phyloP scores from a whole-genome alignment of 345 rosid species.

The Capsella bursapastoris region DNA sequence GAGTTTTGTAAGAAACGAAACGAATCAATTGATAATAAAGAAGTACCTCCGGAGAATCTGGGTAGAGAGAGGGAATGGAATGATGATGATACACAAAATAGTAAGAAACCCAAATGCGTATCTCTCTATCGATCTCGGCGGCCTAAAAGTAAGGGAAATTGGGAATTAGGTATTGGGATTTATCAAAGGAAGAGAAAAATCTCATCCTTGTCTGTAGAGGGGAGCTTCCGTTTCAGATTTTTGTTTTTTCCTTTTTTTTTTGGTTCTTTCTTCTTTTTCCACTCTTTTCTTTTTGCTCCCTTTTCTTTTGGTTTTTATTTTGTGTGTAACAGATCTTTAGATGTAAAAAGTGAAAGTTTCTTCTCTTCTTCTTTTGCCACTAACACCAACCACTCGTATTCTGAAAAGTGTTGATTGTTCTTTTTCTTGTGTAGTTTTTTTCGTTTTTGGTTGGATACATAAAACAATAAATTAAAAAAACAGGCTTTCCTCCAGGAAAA shows the following conservation, averaged over 20 bases:
- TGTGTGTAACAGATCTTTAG: conserved; percentile 4
- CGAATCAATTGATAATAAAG: neutral
- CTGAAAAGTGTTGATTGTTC: conserved; percentile 30
- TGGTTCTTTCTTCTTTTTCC: neutral
- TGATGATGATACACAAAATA: conserved; percentile 14
- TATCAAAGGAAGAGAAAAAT: conserved; percentile 35
- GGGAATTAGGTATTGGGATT: conserved; percentile 37
- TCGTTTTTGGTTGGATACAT: neutral
- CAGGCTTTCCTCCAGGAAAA: too few relatives aligned
- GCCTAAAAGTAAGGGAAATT: conserved; percentile 24
- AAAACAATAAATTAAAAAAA: too few relatives aligned
- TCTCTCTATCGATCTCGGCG: conserved; percentile 8
- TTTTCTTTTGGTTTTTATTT: neutral
- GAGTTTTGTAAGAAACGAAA: neutral
- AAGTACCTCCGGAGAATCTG: conserved; percentile 40
- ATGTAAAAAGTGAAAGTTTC: conserved; percentile 22
- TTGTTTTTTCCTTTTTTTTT: neutral
- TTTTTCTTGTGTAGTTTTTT: conserved; percentile 3
- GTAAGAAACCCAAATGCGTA: conserved; percentile 34
- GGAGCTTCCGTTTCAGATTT: conserved; percentile 27
- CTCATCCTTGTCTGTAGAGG: conserved; percentile 10
- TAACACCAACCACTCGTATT: conserved; percentile 40
- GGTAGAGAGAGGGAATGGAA: conserved; percentile 30
- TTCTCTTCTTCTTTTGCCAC: conserved; percentile 21
- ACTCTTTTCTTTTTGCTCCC: conserved; percentile 10